Conservation (phyloP, 1,139 yeast species). For the Scheffersomyces illinoinensis region DNA sequence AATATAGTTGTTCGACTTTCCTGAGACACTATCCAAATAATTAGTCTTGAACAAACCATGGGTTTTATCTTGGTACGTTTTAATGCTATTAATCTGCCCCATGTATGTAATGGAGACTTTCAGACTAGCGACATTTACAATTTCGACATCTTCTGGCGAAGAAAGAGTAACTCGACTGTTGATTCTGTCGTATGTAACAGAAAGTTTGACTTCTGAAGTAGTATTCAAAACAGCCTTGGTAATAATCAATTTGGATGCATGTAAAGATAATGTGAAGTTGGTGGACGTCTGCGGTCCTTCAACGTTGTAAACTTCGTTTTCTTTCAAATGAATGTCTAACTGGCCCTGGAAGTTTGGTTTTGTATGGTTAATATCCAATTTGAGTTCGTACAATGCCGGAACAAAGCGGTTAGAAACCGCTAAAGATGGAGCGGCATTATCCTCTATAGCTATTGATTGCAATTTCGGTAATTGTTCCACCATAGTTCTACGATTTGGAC, state of each 20-base stretch:
- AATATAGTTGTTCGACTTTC: slow-evolving; percentile 48
- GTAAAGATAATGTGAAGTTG: slow-evolving; percentile 32
- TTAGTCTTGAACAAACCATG: slow-evolving; percentile 70
- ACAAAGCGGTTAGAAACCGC: slow-evolving; percentile 32
- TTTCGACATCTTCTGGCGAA: slow-evolving; percentile 6
- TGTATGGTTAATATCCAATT: slow-evolving; percentile 43
- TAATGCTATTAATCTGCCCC: slow-evolving; percentile 57
- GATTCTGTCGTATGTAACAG: slow-evolving; percentile 37
- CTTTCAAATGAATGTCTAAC: slow-evolving; percentile 32
- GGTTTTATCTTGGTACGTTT: slow-evolving; percentile 58
- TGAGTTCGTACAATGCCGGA: slow-evolving; percentile 47
- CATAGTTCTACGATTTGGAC: background rate
- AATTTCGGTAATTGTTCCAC: background rate
- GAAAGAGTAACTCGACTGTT: slow-evolving; percentile 32
- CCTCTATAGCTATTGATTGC: background rate
- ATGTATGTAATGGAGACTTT: slow-evolving; percentile 31
- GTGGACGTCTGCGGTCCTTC: slow-evolving; percentile 19
- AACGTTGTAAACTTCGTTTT: slow-evolving; percentile 21
- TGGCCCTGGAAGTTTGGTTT: slow-evolving; percentile 58
- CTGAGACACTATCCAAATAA: slow-evolving; percentile 50
- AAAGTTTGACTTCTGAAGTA: slow-evolving; percentile 19
- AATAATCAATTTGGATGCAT: slow-evolving; percentile 43
- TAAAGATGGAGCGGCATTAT: slow-evolving; percentile 9
- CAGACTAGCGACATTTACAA: slow-evolving; percentile 3
- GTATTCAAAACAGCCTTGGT: slow-evolving; percentile 22